Evolutionary conservation across 2,329 filamentous ascomycete species (phyloP), one percentile per base, ranked within the genome.

Genomic region (Fusarium guadeloupense): DNA sequence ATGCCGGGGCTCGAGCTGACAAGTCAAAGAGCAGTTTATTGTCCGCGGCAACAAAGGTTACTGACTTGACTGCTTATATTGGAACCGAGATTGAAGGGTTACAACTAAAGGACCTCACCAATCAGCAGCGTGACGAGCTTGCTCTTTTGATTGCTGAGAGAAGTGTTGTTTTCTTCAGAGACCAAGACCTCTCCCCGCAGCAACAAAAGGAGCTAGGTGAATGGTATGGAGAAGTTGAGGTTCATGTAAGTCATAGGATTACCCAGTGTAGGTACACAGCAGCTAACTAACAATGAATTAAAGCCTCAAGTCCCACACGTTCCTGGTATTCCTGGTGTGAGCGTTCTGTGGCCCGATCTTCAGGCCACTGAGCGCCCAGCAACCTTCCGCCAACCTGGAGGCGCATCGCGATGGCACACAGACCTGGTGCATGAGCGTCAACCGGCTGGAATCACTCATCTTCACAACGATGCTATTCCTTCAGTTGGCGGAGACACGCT

Each of bases 281-380:
- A 35, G 21, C 9, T 2, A 6, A 9, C 38, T 57, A 2, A 54
- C 20, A 4, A 1, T 2, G 2, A 12, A 23, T 30, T 5, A 35
- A 14, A 90, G 85, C 89, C 89, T 0, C 89, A 91, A 83, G 86
- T 85, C 0, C 84, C 89, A 0, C 86, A 90, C 38, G 88, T 91
- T 0, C 89, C 89, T 0, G 89, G 88, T 2, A 76, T 90, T 0
- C 78, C 80, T 0, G 89, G 88, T 1, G 85, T 87, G 2, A 84
- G 81, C 0, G 85, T 91, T 6, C 88, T 91, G 41, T 91, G 89
- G 89, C 89, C 89, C 0, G 88, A 83, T 28, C 80, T 91, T 1
- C 79, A 82, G 69, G 87, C 86, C 1, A 87, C 84, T 0, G 89
- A 91, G 70, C 72, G 76, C 2, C 71, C 79, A 3, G 83, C 87